Conservation (phyloP, 2,329 filamentous ascomycete genomes). For the Rachicladosporium sp. region DNA sequence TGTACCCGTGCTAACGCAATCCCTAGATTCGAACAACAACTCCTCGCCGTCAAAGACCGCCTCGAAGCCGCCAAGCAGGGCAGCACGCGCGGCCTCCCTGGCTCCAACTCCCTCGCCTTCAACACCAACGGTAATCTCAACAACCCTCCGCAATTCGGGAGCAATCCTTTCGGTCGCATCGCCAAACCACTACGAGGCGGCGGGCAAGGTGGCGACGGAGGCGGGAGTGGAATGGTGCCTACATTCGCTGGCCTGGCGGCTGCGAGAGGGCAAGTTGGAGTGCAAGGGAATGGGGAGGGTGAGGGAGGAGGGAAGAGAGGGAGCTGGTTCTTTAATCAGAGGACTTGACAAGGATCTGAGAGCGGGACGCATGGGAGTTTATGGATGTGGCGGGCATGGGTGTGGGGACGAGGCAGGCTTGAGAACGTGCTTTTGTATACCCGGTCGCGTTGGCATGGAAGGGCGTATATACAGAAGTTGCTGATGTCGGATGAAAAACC, state of each 20-base stretch:
- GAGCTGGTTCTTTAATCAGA: conserved; percentile 21
- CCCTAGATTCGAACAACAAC: conserved; percentile 84
- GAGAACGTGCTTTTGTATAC: neutral
- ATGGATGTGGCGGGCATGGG: too few species aligned
- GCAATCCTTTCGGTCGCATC: conserved; percentile 60
- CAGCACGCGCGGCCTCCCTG: conserved; percentile 63
- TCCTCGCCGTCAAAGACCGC: conserved; percentile 93
- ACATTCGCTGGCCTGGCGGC: conserved; percentile 31
- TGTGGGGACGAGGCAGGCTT: neutral
- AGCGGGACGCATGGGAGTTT: too few species aligned
- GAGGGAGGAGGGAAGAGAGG: conserved; percentile 10
- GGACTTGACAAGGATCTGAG: conserved; percentile 8
- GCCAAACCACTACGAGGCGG: conserved; percentile 53
- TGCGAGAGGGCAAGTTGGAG: conserved; percentile 2
- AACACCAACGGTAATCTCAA: conserved; percentile 21
- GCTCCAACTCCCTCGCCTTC: conserved; percentile 36
- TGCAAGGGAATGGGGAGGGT: conserved; percentile 7
- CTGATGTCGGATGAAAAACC: too few species aligned
- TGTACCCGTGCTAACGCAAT: neutral
- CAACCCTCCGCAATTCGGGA: conserved; percentile 30
- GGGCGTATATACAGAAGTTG: too few species aligned
- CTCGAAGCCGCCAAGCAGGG: conserved; percentile 90
- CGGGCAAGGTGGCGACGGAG: conserved; percentile 29
- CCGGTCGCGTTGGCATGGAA: too few species aligned
- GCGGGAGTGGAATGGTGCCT: conserved; percentile 26